Percentiles rank a stretch among this genome's conserved stretches.
phyloP scores from a whole-genome alignment of 768 basidiomycete species.

The Trametes cingulata region DNA sequence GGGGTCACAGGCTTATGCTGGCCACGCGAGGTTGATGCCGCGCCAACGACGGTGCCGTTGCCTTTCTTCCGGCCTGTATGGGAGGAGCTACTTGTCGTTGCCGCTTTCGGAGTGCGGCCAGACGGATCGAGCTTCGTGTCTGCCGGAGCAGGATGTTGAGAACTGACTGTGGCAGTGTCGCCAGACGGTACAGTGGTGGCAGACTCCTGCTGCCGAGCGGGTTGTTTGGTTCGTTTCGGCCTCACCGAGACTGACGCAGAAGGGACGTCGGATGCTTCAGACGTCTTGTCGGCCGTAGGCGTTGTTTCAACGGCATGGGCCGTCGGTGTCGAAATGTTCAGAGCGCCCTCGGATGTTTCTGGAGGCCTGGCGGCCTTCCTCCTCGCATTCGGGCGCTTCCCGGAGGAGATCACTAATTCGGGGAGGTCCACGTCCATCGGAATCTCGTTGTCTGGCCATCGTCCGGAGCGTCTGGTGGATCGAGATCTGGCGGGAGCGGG shows the following conservation, averaged over 20 bases:
- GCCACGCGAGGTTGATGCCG: not conserved
- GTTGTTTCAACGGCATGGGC: not conserved
- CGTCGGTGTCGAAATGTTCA: not conserved
- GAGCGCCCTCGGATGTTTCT: not conserved
- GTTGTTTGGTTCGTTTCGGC: slow-evolving; percentile 12
- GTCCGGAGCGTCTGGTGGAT: not conserved
- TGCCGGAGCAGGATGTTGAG: not conserved
- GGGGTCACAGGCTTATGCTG: slow-evolving; percentile 8
- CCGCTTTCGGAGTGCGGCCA: not conserved
- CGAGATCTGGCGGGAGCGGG: not conserved
- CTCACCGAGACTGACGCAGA: not conserved
- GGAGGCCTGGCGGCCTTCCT: slow-evolving; percentile 19
- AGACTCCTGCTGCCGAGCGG: not conserved
- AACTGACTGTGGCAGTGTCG: not conserved
- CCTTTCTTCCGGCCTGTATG: slow-evolving; percentile 7
- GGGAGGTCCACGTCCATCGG: slow-evolving; percentile 13
- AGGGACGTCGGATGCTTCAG: not conserved
- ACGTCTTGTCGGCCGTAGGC: not conserved
- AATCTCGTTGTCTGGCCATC: not conserved
- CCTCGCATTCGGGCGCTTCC: slow-evolving; percentile 17
- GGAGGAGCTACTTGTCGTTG: not conserved
- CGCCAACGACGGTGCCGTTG: not conserved
- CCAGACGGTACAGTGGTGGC: not conserved
- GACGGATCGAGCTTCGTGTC: not conserved
- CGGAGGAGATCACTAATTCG: slow-evolving; percentile 10